Evolutionary conservation across 106 monocot genomes (phyloP), one percentile per base, ranked within the genome.

Genomic region (Phalaenopsis aphrodite): DNA sequence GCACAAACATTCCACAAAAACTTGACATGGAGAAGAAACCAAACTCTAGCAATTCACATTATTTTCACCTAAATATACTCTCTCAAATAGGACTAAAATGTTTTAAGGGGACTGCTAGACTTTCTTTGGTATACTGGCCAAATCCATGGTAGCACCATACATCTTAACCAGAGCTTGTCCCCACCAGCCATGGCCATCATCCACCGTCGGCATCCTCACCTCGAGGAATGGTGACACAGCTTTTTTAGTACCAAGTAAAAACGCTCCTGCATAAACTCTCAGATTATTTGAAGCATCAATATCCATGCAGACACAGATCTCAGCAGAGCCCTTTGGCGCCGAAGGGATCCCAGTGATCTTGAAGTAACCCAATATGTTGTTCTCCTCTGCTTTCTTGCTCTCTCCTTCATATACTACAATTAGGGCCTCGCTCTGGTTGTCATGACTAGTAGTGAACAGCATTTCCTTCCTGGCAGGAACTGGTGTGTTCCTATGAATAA

Each of bases 401-500:
- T 94, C 91, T 0, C 94, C 94, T 75, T 94, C 94, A 24, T 87
- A 94, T 21, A 94, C 91, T 18, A 83, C 72, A 46, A 94, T 83
- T 46, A 94, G 49, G 0, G 91, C 91, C 78, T 91, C 94, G 0
- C 89, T 87, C 81, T 94, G 94, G 58, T 90, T 81, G 30, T 94
- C 94, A 16, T 91, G 82, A 0, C 89, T 71, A 5, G 91, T 94
- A 1, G 88, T 83, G 75, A 94, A 94, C 2, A 82, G 21, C 86
- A 88, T 75, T 36, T 91, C 89, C 78, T 90, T 94, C 65, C 88
- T 94, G 30, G 81, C 84, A 3, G 94, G 94, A 5, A 91, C 87
- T 2, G 85, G 77, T 0, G 94, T 94, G 84, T 91, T 94, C 68
- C 88, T 76, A 18, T 81, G 85, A 55, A 94, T 84, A 19, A 94